Percentiles rank a stretch among this genome's conserved stretches.
Evolutionary conservation across 2,329 filamentous ascomycete genomes (phyloP).

Genomic region (Aureobasidium pullulans): DNA sequence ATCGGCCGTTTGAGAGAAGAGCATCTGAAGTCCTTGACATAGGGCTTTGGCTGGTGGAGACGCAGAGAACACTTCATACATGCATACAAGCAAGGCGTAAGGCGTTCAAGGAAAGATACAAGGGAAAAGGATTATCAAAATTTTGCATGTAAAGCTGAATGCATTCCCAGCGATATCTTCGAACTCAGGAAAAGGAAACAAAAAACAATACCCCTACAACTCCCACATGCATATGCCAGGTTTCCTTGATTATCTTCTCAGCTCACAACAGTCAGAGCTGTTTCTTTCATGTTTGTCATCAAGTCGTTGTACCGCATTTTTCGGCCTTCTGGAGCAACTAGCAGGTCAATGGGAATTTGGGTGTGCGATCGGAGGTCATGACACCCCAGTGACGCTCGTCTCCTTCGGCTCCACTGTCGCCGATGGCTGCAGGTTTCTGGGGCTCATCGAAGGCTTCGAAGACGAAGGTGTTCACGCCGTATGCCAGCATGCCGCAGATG

Average conservation of each 20-base stretch:
- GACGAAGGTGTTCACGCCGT: slow-evolving; percentile 63
- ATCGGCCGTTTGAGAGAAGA: too few species aligned
- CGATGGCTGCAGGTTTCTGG: slow-evolving; percentile 59
- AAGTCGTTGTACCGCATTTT: background rate
- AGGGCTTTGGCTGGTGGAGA: background rate
- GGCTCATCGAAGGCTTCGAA: slow-evolving; percentile 67
- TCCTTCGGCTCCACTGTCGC: slow-evolving; percentile 53
- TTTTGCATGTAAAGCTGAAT: slow-evolving; percentile 10
- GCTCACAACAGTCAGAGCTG: background rate
- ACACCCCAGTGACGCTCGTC: slow-evolving; percentile 66
- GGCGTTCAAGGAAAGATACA: background rate
- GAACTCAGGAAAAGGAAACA: slow-evolving; percentile 7
- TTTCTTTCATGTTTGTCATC: background rate
- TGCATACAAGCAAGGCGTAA: slow-evolving; percentile 10
- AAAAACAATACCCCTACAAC: background rate
- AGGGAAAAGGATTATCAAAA: background rate
- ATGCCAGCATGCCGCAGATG: slow-evolving; percentile 57
- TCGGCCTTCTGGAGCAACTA: slow-evolving; percentile 16
- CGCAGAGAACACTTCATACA: background rate
- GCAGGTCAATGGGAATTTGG: slow-evolving; percentile 50
- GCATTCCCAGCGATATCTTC: background rate
- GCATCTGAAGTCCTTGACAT: background rate
- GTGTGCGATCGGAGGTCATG: slow-evolving; percentile 51
- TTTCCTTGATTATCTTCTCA: background rate
- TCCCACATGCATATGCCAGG: background rate